Evolutionary conservation across 805 yeast genomes (phyloP).

Genomic region (Candida nonsorbophila): DNA sequence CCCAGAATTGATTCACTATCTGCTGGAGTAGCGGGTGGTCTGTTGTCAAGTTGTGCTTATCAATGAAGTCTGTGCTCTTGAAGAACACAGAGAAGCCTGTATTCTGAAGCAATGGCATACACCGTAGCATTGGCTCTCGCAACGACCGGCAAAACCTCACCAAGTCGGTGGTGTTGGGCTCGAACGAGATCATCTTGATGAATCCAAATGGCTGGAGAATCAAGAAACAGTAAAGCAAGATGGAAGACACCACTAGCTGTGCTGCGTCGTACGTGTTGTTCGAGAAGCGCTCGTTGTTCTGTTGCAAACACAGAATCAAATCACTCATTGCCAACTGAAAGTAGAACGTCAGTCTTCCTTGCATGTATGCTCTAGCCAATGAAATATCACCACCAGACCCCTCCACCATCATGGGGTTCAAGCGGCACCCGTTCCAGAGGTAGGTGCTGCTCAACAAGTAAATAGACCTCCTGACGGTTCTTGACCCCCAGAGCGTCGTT

Average conservation of each 20-base stretch:
- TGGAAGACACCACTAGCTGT: not conserved
- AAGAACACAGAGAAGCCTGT: too few relatives aligned
- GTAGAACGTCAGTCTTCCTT: not conserved
- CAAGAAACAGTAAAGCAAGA: not conserved
- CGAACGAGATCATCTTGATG: not conserved
- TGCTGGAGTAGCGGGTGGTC: too few relatives aligned
- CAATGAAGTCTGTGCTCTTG: too few relatives aligned
- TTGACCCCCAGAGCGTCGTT: not conserved
- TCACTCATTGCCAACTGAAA: not conserved
- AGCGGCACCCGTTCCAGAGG: not conserved
- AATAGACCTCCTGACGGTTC: not conserved
- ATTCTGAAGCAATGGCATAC: too few relatives aligned
- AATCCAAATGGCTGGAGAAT: constrained; percentile 1
- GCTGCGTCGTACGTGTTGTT: constrained; percentile 1
- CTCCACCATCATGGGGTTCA: not conserved
- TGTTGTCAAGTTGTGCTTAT: too few relatives aligned
- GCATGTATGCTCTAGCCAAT: not conserved
- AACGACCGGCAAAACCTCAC: too few relatives aligned
- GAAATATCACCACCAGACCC: not conserved
- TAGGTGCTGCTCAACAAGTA: not conserved
- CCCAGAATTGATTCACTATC: too few relatives aligned
- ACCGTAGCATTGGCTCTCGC: too few relatives aligned
- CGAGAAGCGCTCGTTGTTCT: too few relatives aligned
- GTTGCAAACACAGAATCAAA: not conserved
- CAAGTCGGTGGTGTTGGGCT: too few relatives aligned